Evolutionary conservation across 805 yeast genomes (phyloP), one percentile per base, ranked within the genome.

Genomic region (Tetrapisispora pingtungensis): DNA sequence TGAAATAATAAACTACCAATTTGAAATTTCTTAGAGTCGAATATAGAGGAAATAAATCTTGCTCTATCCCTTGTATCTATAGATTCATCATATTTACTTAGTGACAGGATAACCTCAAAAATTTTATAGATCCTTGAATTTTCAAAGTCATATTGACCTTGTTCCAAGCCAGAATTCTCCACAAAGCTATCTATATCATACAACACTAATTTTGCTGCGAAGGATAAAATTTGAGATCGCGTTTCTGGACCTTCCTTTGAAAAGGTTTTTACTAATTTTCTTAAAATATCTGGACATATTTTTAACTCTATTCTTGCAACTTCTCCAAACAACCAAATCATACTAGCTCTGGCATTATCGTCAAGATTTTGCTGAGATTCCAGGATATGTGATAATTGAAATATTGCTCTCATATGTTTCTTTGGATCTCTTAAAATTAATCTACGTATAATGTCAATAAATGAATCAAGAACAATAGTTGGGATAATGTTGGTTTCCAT

Each of bases 271-370:
- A 81, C 61, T 33, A 84, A 62, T 13, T 67, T 64, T 43, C 96
- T 70, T 44, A 87, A 65, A 2, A 86, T 74, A 57, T 90, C 96
- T 0, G 94, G 89, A 3, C 89, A 81, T 41, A 84, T 63, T 24
- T 63, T 61, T 14, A 71, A 67, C 32, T 69, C 70, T 26, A 65
- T 54, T 14, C 58, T 61, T 0, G 81, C 71, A 57, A 80, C 81
- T 56, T 93, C 97, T 4, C 97, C 96, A 42, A 90, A 74, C 10
- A 90, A 70, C 97, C 97, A 93, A 7, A 90, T 72, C 10, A 89
- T 80, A 39, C 90, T 83, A 1, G 95, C 87, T 51, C 80, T 77
- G 0, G 97, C 94, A 15, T 66, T 62, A 35, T 67, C 66, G 3
- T 61, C 57, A 19, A 70, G 46, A 8, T 55, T 43, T 3, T 41